These are phyloP conservation scores for Letharia lupina DNA, from an alignment of 495 filamentous ascomycete genomes.

Conservation along the genomic window DNA sequence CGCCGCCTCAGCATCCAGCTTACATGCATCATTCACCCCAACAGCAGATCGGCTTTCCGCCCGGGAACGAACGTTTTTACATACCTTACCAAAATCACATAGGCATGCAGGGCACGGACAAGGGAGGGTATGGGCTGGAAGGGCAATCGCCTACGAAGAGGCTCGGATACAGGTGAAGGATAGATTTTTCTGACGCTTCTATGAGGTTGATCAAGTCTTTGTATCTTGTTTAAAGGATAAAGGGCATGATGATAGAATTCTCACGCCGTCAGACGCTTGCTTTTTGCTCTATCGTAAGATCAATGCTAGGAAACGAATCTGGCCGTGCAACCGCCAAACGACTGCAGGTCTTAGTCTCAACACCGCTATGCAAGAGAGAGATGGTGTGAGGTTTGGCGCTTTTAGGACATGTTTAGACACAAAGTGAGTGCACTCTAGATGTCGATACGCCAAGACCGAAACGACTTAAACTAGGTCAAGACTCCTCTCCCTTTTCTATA, in stretches of 20 bases:
- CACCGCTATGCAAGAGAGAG: background rate
- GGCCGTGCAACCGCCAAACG: background rate
- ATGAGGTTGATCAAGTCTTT: background rate
- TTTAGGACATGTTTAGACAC: background rate
- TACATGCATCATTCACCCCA: constrained; percentile 15
- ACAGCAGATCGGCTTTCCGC: constrained; percentile 8
- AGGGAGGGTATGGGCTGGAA: constrained; percentile 4
- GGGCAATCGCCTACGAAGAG: constrained; percentile 18
- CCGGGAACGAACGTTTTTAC: constrained; percentile 6
- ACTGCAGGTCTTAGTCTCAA: background rate
- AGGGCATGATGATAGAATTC: background rate
- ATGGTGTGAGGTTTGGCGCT: background rate
- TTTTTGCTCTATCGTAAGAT: background rate
- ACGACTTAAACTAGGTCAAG: background rate
- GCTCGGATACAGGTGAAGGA: constrained; percentile 19
- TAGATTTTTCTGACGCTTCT: background rate
- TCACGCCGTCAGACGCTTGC: background rate
- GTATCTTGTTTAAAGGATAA: background rate
- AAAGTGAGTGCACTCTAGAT: background rate
- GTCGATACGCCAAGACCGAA: background rate
- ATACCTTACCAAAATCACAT: constrained; percentile 18
- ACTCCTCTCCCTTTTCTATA: background rate
- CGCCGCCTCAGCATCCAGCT: constrained; percentile 24
- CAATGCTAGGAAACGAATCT: background rate
- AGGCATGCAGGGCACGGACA: constrained; percentile 8